phyloP scores from a whole-genome alignment of 208 protist species.

The Acanthamoeba triangularis region DNA sequence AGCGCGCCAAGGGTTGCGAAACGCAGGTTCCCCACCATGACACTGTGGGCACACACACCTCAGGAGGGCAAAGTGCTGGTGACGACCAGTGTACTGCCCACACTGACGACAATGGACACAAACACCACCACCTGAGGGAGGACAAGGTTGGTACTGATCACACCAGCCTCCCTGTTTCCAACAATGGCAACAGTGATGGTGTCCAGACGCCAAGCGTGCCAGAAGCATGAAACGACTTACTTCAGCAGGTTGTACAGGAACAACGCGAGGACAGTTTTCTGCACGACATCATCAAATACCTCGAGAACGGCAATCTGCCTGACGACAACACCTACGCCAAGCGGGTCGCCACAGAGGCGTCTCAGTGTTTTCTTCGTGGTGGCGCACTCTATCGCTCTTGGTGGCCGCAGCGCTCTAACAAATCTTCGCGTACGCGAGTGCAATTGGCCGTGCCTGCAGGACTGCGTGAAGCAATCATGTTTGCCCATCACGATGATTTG shows the following conservation, averaged over 20 bases:
- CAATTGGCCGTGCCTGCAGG: conserved; percentile 2
- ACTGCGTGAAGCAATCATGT: not conserved
- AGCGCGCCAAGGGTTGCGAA: too few relatives aligned
- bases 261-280: not conserved
- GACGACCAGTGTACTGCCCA: too few relatives aligned
- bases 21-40: too few relatives aligned
- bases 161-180: too few relatives aligned
- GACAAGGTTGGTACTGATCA: too few relatives aligned
- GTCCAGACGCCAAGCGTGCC: not conserved
- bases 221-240: not conserved
- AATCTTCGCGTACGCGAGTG: not conserved
- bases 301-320: too few relatives aligned
- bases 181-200: too few relatives aligned
- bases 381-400: not conserved
- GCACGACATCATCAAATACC: not conserved
- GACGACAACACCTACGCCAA: too few relatives aligned
- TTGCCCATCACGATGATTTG: not conserved
- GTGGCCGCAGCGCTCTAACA: not conserved
- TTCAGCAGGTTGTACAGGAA: not conserved
- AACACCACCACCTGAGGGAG: too few relatives aligned
- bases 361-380: not conserved
- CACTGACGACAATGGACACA: too few relatives aligned
- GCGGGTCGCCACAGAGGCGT: not conserved
- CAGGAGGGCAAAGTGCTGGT: too few relatives aligned
- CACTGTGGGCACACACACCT: too few relatives aligned